These are phyloP conservation scores for Fraxinus pennsylvanica DNA, from an alignment of 257 asterid genomes.

Conservation along the genomic window DNA sequence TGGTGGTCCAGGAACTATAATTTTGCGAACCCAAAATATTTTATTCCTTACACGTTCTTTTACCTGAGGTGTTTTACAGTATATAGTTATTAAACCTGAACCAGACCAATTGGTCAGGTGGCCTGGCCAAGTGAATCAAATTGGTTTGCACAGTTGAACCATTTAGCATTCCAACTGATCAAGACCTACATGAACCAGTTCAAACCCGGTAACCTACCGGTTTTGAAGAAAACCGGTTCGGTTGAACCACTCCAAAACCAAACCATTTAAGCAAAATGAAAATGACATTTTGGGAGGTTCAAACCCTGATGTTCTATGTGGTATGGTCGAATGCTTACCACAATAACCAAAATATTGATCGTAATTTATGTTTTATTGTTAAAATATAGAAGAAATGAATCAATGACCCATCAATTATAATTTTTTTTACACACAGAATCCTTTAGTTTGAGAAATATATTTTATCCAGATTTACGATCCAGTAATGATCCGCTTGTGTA, in stretches of 20 bases:
- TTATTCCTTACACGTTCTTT: not conserved
- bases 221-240: not conserved
- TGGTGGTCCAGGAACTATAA: not conserved
- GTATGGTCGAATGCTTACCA: not conserved
- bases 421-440: no score
- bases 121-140: not conserved
- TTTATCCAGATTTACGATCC: not conserved
- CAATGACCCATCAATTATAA: not conserved
- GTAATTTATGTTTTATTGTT: not conserved
- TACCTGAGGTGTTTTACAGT: not conserved
- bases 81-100: not conserved
- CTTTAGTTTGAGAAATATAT: not conserved
- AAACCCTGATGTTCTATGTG: not conserved
- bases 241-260: not conserved
- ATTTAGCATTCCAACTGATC: not conserved
- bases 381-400: not conserved
- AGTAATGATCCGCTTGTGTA: not conserved
- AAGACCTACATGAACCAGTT: not conserved
- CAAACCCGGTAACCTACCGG: not conserved
- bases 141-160: not conserved
- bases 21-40: slow-evolving; percentile 1
- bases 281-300: not conserved
- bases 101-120: not conserved
- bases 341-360: not conserved
- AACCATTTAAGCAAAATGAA: not conserved